Percentiles rank a stretch among this genome's conserved stretches.
These are phyloP conservation scores for Gilbertella persicaria DNA, from an alignment of 371 early-diverging fungal species.

Conservation along the genomic window DNA sequence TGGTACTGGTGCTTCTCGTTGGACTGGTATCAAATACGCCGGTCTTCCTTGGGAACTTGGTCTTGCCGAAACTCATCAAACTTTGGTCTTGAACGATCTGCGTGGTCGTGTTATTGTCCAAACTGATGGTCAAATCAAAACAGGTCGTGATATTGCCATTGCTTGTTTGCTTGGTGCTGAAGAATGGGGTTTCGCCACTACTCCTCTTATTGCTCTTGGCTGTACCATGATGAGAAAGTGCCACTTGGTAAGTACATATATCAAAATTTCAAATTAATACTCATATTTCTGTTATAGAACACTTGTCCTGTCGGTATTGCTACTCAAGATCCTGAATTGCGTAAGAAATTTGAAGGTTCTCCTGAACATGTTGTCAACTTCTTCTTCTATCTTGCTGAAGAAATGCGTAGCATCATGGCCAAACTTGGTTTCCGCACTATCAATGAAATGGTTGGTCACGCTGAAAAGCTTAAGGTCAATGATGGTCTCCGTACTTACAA, in stretches of 20 bases:
- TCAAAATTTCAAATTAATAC: not conserved
- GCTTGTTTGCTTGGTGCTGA: conserved; percentile 97
- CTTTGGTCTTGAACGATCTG: conserved; percentile 91
- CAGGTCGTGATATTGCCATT: conserved; percentile 93
- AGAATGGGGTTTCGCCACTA: conserved; percentile 98
- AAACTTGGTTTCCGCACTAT: conserved; percentile 89
- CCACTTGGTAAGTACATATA: conserved; percentile 50
- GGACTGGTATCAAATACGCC: conserved; percentile 98
- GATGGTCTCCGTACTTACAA: conserved; percentile 75
- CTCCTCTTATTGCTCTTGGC: conserved; percentile 96
- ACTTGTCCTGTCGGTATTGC: conserved; percentile 98
- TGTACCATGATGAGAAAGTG: conserved; percentile 94
- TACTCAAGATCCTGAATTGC: conserved; percentile 93
- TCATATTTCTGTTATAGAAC: conserved; percentile 74
- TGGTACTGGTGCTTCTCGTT: conserved; percentile 96
- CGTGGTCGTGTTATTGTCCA: conserved; percentile 94
- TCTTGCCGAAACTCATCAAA: conserved; percentile 96
- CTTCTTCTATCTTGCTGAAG: conserved; percentile 96
- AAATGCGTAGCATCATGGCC: conserved; percentile 90
- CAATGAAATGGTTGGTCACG: conserved; percentile 93
- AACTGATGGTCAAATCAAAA: conserved; percentile 97
- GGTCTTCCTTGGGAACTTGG: conserved; percentile 98
- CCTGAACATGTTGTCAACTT: conserved; percentile 98
- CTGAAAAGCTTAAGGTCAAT: conserved; percentile 81
- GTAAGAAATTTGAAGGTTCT: conserved; percentile 90